Evolutionary conservation across 768 basidiomycete species (phyloP).

Genomic region (Mycena crocata): DNA sequence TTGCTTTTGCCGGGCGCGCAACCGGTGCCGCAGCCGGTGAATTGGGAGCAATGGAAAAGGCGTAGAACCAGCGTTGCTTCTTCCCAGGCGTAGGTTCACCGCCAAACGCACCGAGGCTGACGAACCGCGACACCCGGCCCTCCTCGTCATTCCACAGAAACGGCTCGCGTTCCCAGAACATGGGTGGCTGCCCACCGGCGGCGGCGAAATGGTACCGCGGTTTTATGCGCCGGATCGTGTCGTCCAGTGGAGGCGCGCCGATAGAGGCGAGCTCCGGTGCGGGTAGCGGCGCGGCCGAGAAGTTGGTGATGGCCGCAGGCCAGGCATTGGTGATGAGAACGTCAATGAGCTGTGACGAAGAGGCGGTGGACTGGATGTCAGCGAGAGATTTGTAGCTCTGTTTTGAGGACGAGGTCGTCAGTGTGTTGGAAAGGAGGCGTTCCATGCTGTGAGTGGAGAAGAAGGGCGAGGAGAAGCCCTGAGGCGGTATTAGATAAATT

Average conservation of each 20-base stretch:
- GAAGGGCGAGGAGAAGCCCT: slow-evolving; percentile 85
- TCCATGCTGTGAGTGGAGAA: slow-evolving; percentile 79
- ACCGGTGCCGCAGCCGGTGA: slow-evolving; percentile 48
- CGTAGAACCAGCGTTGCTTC: slow-evolving; percentile 99
- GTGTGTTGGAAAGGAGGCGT: slow-evolving; percentile 76
- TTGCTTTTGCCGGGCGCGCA: slow-evolving; percentile 69
- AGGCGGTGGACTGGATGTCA: slow-evolving; percentile 69
- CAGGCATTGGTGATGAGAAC: slow-evolving; percentile 85
- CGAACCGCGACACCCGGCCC: slow-evolving; percentile 78
- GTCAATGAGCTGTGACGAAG: slow-evolving; percentile 77
- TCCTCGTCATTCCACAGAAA: slow-evolving; percentile 84
- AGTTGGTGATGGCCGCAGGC: slow-evolving; percentile 73
- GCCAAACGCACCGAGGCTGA: slow-evolving; percentile 92
- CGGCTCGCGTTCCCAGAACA: slow-evolving; percentile 97
- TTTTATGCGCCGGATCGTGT: slow-evolving; percentile 71
- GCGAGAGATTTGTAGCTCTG: slow-evolving; percentile 74
- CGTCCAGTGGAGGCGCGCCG: slow-evolving; percentile 71
- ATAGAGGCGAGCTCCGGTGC: slow-evolving; percentile 55
- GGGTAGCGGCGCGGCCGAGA: slow-evolving; percentile 67
- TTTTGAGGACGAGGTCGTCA: slow-evolving; percentile 61
- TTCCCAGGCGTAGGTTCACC: slow-evolving; percentile 68
- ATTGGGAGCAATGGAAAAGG: slow-evolving; percentile 84
- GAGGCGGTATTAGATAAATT: neutral
- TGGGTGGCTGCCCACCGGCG: slow-evolving; percentile 69
- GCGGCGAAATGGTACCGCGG: slow-evolving; percentile 92